Percentiles rank a stretch among this genome's conserved stretches.
Conservation (phyloP, 768 basidiomycete genomes). For the Agrocybe pediades region DNA sequence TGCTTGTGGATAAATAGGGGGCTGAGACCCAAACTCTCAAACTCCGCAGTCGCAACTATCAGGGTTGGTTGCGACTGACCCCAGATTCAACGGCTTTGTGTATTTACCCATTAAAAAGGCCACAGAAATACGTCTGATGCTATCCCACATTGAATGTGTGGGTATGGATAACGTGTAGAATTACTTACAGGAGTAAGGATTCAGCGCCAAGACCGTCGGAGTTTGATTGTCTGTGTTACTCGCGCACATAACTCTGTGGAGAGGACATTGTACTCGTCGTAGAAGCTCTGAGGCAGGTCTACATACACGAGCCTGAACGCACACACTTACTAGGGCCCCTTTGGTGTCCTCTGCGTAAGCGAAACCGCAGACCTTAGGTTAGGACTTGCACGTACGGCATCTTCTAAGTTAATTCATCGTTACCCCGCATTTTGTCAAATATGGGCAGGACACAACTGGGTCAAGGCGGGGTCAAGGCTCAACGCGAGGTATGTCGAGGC, state of each 20-base stretch:
- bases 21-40: neutral
- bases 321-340: too few species aligned
- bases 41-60: neutral
- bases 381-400: neutral
- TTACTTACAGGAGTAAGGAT: too few species aligned
- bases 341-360: neutral
- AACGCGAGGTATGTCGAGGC: neutral
- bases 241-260: too few species aligned
- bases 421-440: neutral
- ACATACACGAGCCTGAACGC: too few species aligned
- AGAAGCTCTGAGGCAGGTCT: too few species aligned
- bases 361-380: neutral
- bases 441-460: neutral
- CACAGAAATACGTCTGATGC: too few species aligned
- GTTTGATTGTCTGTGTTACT: too few species aligned
- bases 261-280: too few species aligned
- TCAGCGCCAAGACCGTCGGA: too few species aligned
- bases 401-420: neutral
- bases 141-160: too few species aligned
- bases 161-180: neutral
- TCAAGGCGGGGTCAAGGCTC: neutral
- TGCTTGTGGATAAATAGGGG: neutral
- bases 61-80: too few species aligned
- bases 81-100: neutral
- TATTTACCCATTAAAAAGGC: neutral